Evolutionary conservation across 1,139 yeast species (phyloP), one percentile per base, ranked within the genome.

Genomic region (Candida glucosophila): DNA sequence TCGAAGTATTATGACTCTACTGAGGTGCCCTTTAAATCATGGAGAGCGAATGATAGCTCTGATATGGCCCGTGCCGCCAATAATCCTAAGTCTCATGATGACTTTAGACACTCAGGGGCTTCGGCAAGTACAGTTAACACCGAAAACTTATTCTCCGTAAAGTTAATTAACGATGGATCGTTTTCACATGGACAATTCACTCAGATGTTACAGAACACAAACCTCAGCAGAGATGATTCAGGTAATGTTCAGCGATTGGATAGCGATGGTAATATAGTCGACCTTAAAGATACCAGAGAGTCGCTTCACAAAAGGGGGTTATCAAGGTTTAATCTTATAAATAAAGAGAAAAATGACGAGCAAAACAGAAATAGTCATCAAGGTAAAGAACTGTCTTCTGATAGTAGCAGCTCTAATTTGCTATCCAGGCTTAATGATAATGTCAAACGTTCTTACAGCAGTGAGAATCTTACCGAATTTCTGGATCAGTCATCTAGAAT

Each of bases 71-170:
- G 29, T 21, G 31, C 26, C 13, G 41, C 34, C 11, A 23, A 26
- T 10, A 22, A 31, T 9, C 14, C 14, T 15, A 12, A 7, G 6
- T 15, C 20, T 13, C 8, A 10, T 6, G 21, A 18, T 6, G n/a
- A 40, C 43, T 36, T 44, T 16, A 53, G 67, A 40, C 40, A 71
- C 25, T 80, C 92, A 12, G 63, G 73, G 32, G 72, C 70, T 17
- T 81, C 95, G 1, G 45, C 81, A 36, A 88, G 90, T 18, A 85
- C 95, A 0, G 90, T 86, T 15, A 77, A 90, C 25, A 82, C 95
- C 0, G 86, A 78, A 30, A 92, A 85, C 49, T 62, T 86, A 24
- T 68, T 85, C 43, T 79, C 86, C 6, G 85, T 90, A 20, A 69
- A 88, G 41, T 58, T 83, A 26, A 88, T 83, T 14, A 80, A 76